Evolutionary conservation across 768 basidiomycete species (phyloP), one percentile per base, ranked within the genome.

Genomic region (Cyathus striatus): DNA sequence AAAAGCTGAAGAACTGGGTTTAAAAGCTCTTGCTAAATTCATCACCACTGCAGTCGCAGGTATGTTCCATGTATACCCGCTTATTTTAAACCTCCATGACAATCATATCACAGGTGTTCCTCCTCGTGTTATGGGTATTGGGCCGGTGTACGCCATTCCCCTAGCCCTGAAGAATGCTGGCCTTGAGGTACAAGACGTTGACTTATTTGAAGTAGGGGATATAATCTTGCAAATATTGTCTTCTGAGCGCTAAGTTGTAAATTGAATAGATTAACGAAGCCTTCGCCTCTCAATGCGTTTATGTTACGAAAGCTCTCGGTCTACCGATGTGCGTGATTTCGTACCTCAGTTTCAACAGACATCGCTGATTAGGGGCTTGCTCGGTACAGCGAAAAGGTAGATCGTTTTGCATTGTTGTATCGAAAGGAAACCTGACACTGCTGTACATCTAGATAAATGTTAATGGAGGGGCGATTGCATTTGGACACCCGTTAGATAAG

Each of bases 391-490:
- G n/a, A n/a, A n/a, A n/a, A n/a, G n/a, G n/a, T n/a, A n/a, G n/a
- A n/a, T n/a, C n/a, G n/a, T n/a, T n/a, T n/a, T n/a, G n/a, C n/a
- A n/a, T n/a, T n/a, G n/a, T n/a, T n/a, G n/a, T n/a, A n/a, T n/a
- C n/a, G n/a, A n/a, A n/a, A n/a, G n/a, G n/a, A n/a, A 30, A 30
- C 9, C 9, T 30, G n/a, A 30, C 9, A 30, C 27, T 30, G 9
- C 9, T 9, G 27, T 9, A 10, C 39, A 23, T 37, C 30, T 40
- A 86, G 70, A 81, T 90, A 16, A 93, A 93, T 53, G 86, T 90
- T 21, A 91, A 92, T 46, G 91, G 92, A 13, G 92, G 92, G 2
- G 90, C 90, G 1, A 94, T 94, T 54, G 90, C 89, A 17, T 69
- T 91, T 32, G 86, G 88, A 0, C 86, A 90, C 61, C 86, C 87